phyloP scores from a whole-genome alignment of 2,329 filamentous ascomycete species.

The Diaporthe nobilis region DNA sequence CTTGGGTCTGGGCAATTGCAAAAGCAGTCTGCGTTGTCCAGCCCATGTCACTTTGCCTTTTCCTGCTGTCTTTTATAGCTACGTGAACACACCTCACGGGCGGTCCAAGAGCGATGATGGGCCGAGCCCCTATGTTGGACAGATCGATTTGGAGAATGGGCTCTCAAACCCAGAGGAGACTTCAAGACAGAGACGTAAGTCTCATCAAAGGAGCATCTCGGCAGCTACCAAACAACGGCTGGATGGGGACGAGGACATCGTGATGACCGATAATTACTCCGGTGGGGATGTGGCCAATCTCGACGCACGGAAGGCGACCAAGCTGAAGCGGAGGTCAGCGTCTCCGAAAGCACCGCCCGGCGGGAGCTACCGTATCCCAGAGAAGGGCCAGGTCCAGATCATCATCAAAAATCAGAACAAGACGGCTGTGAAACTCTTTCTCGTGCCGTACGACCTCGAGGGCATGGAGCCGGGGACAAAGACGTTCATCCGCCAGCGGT shows the following conservation, averaged over 20 bases:
- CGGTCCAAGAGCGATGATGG: constrained; percentile 81
- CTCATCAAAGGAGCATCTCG: constrained; percentile 41
- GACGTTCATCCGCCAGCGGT: constrained; percentile 94
- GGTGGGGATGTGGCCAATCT: constrained; percentile 2
- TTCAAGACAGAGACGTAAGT: constrained; percentile 62
- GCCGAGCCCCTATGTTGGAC: constrained; percentile 95
- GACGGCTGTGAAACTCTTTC: constrained; percentile 95
- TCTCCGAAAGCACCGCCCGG: constrained; percentile 77
- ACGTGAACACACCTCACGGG: constrained; percentile 76
- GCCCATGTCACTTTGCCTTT: constrained; percentile 92
- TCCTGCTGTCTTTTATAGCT: constrained; percentile 96
- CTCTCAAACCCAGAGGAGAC: constrained; percentile 69
- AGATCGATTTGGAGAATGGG: constrained; percentile 90
- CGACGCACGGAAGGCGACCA: constrained; percentile 46
- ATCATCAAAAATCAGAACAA: constrained; percentile 99
- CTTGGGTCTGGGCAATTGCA: constrained; percentile 89
- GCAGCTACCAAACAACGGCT: constrained; percentile 48
- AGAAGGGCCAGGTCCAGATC: constrained; percentile 94
- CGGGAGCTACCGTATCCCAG: constrained; percentile 93
- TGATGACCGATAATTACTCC: constrained; percentile 42
- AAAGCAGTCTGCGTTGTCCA: constrained; percentile 85
- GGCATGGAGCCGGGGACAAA: constrained; percentile 96
- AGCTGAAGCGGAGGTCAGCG: constrained; percentile 68
- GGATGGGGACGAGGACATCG: constrained; percentile 49
- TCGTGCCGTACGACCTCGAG: constrained; percentile 91